These are phyloP conservation scores for Colletotrichum scovillei DNA, from an alignment of 2,329 filamentous ascomycete genomes.

Conservation along the genomic window DNA sequence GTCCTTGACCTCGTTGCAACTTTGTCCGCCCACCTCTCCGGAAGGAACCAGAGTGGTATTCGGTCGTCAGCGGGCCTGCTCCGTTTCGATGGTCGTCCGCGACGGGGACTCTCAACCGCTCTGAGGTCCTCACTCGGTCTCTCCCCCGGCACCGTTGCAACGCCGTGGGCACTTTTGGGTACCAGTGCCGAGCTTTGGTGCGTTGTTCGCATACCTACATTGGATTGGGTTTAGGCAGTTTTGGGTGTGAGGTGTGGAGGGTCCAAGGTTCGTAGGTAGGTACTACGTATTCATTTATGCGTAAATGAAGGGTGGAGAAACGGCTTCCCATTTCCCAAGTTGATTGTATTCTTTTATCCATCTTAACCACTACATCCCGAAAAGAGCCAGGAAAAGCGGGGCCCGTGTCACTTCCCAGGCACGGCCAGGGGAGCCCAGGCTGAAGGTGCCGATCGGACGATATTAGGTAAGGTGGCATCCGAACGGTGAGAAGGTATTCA, in stretches of 20 bases:
- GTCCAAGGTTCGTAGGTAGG: not conserved
- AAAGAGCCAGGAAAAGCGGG: not conserved
- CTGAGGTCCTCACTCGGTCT: not conserved
- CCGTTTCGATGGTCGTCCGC: conserved; percentile 2
- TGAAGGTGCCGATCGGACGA: conserved; percentile 29
- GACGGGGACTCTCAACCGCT: not conserved
- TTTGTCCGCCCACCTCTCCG: not conserved
- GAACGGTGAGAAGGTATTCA: conserved; percentile 1
- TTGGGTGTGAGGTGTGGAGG: not conserved
- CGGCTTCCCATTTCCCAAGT: not conserved
- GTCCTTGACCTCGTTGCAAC: not conserved
- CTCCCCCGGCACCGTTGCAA: conserved; percentile 22
- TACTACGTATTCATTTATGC: too few relatives aligned
- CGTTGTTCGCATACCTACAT: conserved; percentile 16
- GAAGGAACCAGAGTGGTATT: conserved; percentile 28
- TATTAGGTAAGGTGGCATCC: conserved; percentile 28
- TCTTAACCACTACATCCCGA: not conserved
- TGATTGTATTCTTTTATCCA: not conserved
- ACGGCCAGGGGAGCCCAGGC: not conserved
- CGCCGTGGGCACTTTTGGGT: not conserved
- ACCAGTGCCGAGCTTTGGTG: not conserved
- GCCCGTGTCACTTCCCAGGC: not conserved
- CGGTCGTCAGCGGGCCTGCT: conserved; percentile 28
- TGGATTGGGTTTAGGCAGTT: conserved; percentile 1
- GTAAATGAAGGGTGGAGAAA: too few relatives aligned